Evolutionary conservation across 2,329 filamentous ascomycete species (phyloP), one percentile per base, ranked within the genome.

Genomic region (Colletotrichum liriopes): DNA sequence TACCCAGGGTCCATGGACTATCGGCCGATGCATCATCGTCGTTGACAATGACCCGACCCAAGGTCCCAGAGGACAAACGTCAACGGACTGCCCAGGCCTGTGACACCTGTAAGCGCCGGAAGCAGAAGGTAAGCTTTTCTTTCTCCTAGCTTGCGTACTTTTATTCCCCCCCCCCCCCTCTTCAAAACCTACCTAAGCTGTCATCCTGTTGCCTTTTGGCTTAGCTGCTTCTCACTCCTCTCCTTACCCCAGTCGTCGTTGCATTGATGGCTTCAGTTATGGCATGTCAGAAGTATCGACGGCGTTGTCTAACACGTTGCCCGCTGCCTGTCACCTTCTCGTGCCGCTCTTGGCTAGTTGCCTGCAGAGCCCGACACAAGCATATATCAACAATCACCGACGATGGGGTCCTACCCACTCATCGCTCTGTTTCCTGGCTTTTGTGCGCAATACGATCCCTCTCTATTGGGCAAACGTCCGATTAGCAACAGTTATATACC

Each of bases 81-180:
- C 88, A 90, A 81, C 87, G 91, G 76, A 92, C 87, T 63, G 88
- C 88, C 35, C 87, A 90, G 75, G 91, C 91, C 51, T 93, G 91
- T 79, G 88, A 91, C 74, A 88, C 84, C 74, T 93, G 91, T 82
- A 92, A 91, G 81, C 85, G 86, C 72, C 86, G 90, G 73, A 93
- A 93, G 79, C 90, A 92, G 82, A 93, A 92, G 85, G 91, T 90
- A 78, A 84, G 87, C 77, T 39, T 29, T 47, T 37, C n/a, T 52
- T 54, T 59, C 47, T 62, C 39, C 35, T 55, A 32, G 14, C 8
- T 41, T 35, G 49, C 52, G 39, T 49, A 32, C 59, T 56, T 29
- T 55, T 49, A 37, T 55, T 23, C 47, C 47, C 43, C 45, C 26
- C 32, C 58, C 65, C 32, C 20, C 26, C 32, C 58, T 61, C 32